Base-by-base conservation (phyloP, 495 filamentous ascomycete species). In the Aspergillus mulundensis region DNA sequence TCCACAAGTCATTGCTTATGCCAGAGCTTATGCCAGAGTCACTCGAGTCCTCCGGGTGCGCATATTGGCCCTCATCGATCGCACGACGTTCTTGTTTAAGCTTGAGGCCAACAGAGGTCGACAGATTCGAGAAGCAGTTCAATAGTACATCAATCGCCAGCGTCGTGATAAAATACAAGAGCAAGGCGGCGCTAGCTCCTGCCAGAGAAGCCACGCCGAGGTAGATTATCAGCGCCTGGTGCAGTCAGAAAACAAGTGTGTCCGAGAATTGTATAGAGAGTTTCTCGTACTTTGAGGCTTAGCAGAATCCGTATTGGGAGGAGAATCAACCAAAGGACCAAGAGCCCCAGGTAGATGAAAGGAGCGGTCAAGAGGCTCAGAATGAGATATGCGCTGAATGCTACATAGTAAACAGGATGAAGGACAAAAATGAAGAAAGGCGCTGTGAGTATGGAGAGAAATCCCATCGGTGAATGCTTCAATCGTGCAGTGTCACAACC, bases 161-260 rank as follows among this genome's bases (percentile, higher is more conserved):
- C 19, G 53, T 49, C n/a, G 54, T 62, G 12, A 69, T 68, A 24
- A 76, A 65, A 61, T 80, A 73, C 43, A 87, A 64, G 10, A 79
- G 48, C 14, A 72, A 58, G 28, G 80, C 85, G 16, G 79, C 70
- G 16, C 77, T 38, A 16, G 80, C 59, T 1, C 86, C 87, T 54
- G 85, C 73, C 19, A 87, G 53, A 12, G 75, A 69, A 16, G 86
- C 85, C 49, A 80, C 71, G 41, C 80, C 81, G 23, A 89, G 66
- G 70, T 82, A 88, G 62, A 83, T 82, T 61, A 87, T 84, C 20
- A 88, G 63, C 45, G 83, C 81, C 85, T 87, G 25, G 10, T 45
- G 65, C 39, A 68, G 61, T 62, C 58, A 58, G 67, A n/a, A n/a
- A n/a, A n/a, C n/a, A n/a, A n/a, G n/a, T n/a, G n/a, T n/a, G n/a